phyloP scores from a whole-genome alignment of 345 rosid genomes.

The Jatropha curcas region DNA sequence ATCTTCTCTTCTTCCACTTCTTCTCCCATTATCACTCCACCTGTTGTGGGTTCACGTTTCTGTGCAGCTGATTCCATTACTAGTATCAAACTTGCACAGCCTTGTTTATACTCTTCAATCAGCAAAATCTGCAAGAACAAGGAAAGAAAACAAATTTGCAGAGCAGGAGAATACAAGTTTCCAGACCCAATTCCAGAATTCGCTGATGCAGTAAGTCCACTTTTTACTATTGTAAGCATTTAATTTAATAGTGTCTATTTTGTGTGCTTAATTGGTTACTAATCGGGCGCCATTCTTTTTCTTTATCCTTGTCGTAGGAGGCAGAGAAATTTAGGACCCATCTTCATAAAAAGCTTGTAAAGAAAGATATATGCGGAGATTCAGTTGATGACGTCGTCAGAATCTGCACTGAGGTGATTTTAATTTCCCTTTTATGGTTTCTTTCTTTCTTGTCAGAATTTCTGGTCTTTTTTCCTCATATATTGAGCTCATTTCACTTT shows the following conservation, averaged over 20 bases:
- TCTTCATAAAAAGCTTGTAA: conserved; percentile 53
- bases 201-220: conserved; percentile 63
- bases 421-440: neutral
- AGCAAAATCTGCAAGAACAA: conserved; percentile 24
- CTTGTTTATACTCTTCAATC: conserved; percentile 19
- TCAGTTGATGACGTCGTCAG: conserved; percentile 67
- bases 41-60: neutral
- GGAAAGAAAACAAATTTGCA: conserved; percentile 39
- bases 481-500: no score
- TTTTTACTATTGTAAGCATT: neutral
- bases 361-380: conserved; percentile 63
- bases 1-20: conserved; percentile 22
- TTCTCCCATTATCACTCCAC: conserved; percentile 20
- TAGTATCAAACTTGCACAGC: conserved; percentile 13
- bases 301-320: conserved; percentile 48
- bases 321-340: conserved; percentile 72
- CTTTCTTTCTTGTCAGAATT: neutral
- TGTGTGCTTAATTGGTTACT: neutral
- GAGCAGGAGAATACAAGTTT: conserved; percentile 72
- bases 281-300: neutral
- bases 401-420: conserved; percentile 74
- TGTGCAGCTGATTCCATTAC: neutral
- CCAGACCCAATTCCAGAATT: conserved; percentile 94
- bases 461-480: neutral
- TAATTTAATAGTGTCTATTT: neutral